Evolutionary conservation across 352 stramenopile species (phyloP).

Genomic region (Phytophthora tubulina): DNA sequence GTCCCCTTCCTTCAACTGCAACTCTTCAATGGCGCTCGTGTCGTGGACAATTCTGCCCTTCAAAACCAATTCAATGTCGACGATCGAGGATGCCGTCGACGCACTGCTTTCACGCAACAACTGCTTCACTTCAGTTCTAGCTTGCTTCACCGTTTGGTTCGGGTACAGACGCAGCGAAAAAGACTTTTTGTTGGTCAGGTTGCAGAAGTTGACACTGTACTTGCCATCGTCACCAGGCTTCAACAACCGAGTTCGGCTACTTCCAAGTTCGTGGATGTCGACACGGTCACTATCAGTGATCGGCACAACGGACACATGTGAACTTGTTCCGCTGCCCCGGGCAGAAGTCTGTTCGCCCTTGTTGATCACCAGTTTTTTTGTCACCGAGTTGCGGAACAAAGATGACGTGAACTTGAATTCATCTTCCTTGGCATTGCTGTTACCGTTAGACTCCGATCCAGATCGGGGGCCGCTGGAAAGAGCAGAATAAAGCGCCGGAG

Average conservation of each 20-base stretch:
- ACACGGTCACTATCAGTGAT: constrained; percentile 57
- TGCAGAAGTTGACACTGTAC: constrained; percentile 69
- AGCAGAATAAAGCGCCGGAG: constrained; percentile 27
- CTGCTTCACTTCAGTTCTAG: constrained; percentile 65
- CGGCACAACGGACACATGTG: constrained; percentile 68
- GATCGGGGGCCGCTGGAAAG: constrained; percentile 30
- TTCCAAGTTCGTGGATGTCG: constrained; percentile 40
- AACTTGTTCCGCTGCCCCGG: constrained; percentile 24
- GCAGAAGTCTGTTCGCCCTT: constrained; percentile 47
- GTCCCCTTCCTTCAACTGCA: constrained; percentile 74
- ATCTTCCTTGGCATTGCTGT: constrained; percentile 46
- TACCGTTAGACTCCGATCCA: constrained; percentile 26
- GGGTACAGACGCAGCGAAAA: constrained; percentile 69
- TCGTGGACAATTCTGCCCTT: constrained; percentile 73
- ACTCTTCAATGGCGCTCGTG: constrained; percentile 48
- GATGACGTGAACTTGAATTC: constrained; percentile 77
- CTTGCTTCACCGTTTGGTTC: constrained; percentile 65
- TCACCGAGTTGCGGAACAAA: constrained; percentile 61
- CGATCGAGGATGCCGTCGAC: constrained; percentile 41
- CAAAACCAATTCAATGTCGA: constrained; percentile 70
- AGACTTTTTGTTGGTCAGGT: constrained; percentile 72
- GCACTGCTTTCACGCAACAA: constrained; percentile 59
- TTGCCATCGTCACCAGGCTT: constrained; percentile 65
- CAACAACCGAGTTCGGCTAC: constrained; percentile 41
- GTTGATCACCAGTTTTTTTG: constrained; percentile 72